Conservation (phyloP, 2,329 filamentous ascomycete genomes). For the Amesomyces nigricolor region DNA sequence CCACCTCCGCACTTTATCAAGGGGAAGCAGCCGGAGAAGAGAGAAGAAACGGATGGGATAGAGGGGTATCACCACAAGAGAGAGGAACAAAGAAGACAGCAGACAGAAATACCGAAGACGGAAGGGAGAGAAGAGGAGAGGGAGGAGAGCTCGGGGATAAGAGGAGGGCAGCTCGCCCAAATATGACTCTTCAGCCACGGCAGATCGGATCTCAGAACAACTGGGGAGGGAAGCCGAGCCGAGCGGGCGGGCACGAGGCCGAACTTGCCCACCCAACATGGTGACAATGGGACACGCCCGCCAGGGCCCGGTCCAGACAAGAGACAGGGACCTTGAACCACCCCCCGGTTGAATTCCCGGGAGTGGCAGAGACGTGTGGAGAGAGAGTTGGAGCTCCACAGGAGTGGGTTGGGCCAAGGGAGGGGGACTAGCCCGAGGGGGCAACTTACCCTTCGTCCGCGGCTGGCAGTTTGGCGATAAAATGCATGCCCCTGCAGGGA, state of each 20-base stretch:
- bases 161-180: slow-evolving; percentile 3
- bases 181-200: slow-evolving; percentile 18
- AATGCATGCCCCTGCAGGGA: not conserved
- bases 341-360: slow-evolving; percentile 1
- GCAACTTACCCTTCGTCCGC: slow-evolving; percentile 10
- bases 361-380: not conserved
- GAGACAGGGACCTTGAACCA: not conserved
- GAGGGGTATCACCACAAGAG: slow-evolving; percentile 14
- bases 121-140: slow-evolving; percentile 4
- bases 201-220: slow-evolving; percentile 13
- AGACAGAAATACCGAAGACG: not conserved
- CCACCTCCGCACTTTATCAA: slow-evolving; percentile 11
- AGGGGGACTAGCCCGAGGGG: not conserved
- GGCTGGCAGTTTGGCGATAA: slow-evolving; percentile 2
- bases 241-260: slow-evolving; percentile 13
- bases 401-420: slow-evolving; percentile 5
- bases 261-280: not conserved
- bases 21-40: not conserved
- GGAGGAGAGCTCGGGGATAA: not conserved
- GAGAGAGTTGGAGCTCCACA: not conserved
- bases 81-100: slow-evolving; percentile 5
- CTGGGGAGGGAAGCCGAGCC: slow-evolving; percentile 17
- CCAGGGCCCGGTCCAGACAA: not conserved
- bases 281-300: not conserved
- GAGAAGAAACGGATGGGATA: not conserved